Conservation (phyloP, 2,329 filamentous ascomycete genomes). For the Curvularia lunata region DNA sequence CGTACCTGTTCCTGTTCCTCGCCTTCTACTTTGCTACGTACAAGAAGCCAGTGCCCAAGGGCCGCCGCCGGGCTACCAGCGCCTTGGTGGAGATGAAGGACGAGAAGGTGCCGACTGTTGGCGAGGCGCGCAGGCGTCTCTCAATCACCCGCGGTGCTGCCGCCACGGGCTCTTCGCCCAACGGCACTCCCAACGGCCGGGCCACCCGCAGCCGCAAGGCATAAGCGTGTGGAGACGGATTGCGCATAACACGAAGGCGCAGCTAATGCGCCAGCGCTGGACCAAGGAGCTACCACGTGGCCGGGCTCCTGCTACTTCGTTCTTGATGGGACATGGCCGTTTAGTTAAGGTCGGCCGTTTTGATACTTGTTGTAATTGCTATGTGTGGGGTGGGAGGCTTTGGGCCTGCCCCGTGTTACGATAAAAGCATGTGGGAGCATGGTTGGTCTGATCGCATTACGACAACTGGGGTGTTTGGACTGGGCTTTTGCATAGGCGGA, state of each 20-base stretch:
- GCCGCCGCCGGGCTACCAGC: conserved; percentile 78
- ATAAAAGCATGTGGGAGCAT: conserved; percentile 30
- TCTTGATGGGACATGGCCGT: conserved; percentile 10
- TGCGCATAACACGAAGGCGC: background rate
- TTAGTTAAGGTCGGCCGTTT: conserved; percentile 12
- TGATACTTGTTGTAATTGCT: conserved; percentile 31
- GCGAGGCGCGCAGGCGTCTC: conserved; percentile 59
- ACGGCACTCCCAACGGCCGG: conserved; percentile 61
- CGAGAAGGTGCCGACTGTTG: conserved; percentile 66
- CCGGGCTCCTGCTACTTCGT: conserved; percentile 11
- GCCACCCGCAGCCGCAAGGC: conserved; percentile 75
- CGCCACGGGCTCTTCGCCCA: conserved; percentile 53
- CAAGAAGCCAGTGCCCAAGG: conserved; percentile 80
- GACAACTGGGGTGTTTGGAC: conserved; percentile 20
- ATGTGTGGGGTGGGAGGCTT: conserved; percentile 21
- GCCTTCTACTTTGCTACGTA: conserved; percentile 98
- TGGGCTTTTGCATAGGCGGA: conserved; percentile 15
- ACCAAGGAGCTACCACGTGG: conserved; percentile 12
- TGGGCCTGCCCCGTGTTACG: conserved; percentile 26
- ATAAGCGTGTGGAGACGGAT: conserved; percentile 47
- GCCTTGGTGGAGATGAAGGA: conserved; percentile 83
- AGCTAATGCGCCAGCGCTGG: background rate
- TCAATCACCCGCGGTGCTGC: conserved; percentile 50
- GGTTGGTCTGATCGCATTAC: conserved; percentile 20
- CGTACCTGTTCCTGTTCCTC: conserved; percentile 97